phyloP scores from a whole-genome alignment of 2,329 filamentous ascomycete genomes.

The Penicillium corylophilum region DNA sequence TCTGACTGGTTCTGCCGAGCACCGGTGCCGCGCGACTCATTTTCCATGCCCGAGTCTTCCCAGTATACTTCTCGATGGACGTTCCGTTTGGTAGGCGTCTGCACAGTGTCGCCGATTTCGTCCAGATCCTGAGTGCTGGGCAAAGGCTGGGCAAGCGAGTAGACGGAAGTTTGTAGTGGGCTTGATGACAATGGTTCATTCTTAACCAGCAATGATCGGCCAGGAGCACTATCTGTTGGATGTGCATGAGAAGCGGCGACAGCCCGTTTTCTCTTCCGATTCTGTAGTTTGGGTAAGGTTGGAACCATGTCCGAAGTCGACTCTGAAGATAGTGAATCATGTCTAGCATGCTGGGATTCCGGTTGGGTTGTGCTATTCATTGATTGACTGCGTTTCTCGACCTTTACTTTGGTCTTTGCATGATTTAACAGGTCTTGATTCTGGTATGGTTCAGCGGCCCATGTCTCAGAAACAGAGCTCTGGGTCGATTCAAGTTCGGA shows the following conservation, averaged over 20 bases:
- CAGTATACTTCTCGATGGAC: constrained; percentile 6
- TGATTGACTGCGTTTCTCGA: constrained; percentile 4
- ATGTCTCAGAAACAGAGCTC: neutral
- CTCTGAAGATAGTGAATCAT: constrained; percentile 5
- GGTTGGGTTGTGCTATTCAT: neutral
- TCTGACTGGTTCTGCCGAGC: neutral
- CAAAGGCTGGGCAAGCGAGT: constrained; percentile 23
- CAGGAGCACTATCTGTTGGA: constrained; percentile 7
- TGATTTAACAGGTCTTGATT: neutral
- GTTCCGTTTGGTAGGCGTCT: constrained; percentile 43
- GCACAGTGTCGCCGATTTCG: constrained; percentile 42
- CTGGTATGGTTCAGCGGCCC: neutral
- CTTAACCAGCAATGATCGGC: constrained; percentile 32
- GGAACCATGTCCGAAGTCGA: constrained; percentile 3
- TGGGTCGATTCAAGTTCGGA: neutral
- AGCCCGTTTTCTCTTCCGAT: constrained; percentile 25
- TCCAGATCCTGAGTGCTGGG: constrained; percentile 64
- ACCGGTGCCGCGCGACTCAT: neutral
- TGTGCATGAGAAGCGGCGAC: neutral
- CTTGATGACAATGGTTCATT: constrained; percentile 38
- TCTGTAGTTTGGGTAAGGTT: constrained; percentile 4
- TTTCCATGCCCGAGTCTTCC: neutral
- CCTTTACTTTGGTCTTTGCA: neutral
- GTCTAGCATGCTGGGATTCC: constrained; percentile 11
- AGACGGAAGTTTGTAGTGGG: constrained; percentile 19